A percentile compares a stretch with the other conserved stretches of the same genome.
These are phyloP conservation scores for Xylaria sp. DNA, from an alignment of 2,329 filamentous ascomycete genomes.

Conservation along the genomic window DNA sequence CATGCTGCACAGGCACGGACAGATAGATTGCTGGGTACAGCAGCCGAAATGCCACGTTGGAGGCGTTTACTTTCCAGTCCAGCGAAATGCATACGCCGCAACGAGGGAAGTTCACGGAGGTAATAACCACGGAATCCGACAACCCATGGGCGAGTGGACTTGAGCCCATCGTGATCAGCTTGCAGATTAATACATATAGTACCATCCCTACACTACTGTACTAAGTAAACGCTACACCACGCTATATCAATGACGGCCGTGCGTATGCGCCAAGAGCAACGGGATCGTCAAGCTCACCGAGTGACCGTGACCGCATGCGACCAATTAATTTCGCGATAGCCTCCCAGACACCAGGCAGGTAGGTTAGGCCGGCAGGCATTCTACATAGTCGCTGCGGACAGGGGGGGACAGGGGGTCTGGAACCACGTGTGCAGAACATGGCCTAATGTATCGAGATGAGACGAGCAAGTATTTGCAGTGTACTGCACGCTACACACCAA, in stretches of 20 bases:
- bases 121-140: conserved; percentile 12
- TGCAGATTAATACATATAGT: not conserved
- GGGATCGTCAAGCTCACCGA: conserved; percentile 5
- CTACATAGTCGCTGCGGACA: not conserved
- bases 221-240: not conserved
- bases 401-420: conserved; percentile 10
- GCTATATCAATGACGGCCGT: not conserved
- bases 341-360: not conserved
- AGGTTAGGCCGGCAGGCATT: conserved; percentile 1
- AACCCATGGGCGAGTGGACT: conserved; percentile 11
- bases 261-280: not conserved
- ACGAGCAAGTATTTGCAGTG: not conserved
- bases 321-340: conserved; percentile 16
- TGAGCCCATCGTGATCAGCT: conserved; percentile 2
- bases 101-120: conserved; percentile 4
- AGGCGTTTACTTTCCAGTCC: not conserved
- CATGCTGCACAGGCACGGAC: not conserved
- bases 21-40: not conserved
- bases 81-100: conserved; percentile 2
- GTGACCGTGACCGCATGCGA: conserved; percentile 21
- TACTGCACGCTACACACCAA: not conserved
- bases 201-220: not conserved
- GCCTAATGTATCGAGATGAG: conserved; percentile 1
- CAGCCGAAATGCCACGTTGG: conserved; percentile 4
- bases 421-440: conserved; percentile 27